Base-by-base conservation (phyloP, 2,329 filamentous ascomycete genomes). In the Epichloe uncinata region DNA sequence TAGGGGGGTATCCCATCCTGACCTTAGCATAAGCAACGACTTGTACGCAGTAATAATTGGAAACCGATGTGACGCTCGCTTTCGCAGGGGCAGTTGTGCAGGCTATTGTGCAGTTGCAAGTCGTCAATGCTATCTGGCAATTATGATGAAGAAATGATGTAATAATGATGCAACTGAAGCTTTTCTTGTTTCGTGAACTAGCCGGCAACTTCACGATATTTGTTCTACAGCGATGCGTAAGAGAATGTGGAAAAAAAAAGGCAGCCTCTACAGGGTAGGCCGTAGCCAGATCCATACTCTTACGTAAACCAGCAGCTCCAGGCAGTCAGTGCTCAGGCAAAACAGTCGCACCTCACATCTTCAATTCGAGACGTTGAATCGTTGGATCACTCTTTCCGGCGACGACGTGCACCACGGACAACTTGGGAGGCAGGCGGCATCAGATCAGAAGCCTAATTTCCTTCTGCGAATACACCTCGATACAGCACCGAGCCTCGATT, bases 311-410 rank as follows among this genome's bases (percentile, higher is more conserved):
- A 9, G 16, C 16, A 42, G 22, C 30, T 20, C 30, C 38, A 42
- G 38, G 40, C 40, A 50, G 30, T 47, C 49, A 34, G 16, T 2
- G 12, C 16, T n/a, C 38, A 43, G 13, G 37, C 44, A 38, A 50
- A 50, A 44, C 40, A 47, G 40, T 47, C 49, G 41, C 22, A 26
- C 34, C 40, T 44, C 49, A 34, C n/a, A 35, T 45, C 47, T 18
- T 35, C 18, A 3, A n/a, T 45, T 11, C 37, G 30, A 36, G 22
- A 38, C 34, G 15, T 9, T 33, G 4, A 38, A 48, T 16, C 42
- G 18, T 15, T 9, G 22, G 4, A 26, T 2, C 42, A 50, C 42
- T 35, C 42, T 34, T 35, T 12, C 18, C 9, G n/a, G 30, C 15
- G 41, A 40, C 36, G 48, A 34, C 26, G 41, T 42, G n/a, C 33